Percentiles rank a stretch among this genome's conserved stretches.
These are phyloP conservation scores for Sordaria brevicollis DNA, from an alignment of 495 filamentous ascomycete genomes.

Conservation along the genomic window DNA sequence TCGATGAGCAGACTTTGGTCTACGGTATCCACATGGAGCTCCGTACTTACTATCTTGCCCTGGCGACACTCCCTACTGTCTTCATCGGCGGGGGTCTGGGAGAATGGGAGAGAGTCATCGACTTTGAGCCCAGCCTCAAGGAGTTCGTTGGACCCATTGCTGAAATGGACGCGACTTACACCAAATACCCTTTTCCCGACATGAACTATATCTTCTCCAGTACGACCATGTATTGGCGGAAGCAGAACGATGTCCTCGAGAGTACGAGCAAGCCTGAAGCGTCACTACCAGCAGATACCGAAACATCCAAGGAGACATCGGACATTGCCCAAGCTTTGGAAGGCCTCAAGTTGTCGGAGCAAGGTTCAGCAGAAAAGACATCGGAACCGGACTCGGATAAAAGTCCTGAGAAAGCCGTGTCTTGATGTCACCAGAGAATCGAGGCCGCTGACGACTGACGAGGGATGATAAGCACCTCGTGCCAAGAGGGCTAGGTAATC, in stretches of 20 bases:
- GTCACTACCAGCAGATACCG: neutral
- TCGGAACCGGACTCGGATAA: neutral
- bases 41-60: constrained; percentile 24
- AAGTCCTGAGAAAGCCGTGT: neutral
- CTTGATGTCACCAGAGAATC: neutral
- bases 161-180: constrained; percentile 18
- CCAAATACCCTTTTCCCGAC: constrained; percentile 29
- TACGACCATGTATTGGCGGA: constrained; percentile 27
- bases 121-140: neutral
- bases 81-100: constrained; percentile 32
- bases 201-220: constrained; percentile 27
- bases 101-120: constrained; percentile 29
- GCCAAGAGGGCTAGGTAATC: neutral
- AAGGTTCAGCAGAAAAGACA: neutral
- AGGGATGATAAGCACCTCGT: neutral
- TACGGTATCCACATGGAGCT: constrained; percentile 55
- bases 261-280: neutral
- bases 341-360: neutral
- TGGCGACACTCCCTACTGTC: constrained; percentile 26
- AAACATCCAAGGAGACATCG: neutral
- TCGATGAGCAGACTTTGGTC: constrained; percentile 37
- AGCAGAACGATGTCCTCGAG: neutral
- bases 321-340: neutral
- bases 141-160: constrained; percentile 8
- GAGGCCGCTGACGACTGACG: neutral